Evolutionary conservation across 2,329 filamentous ascomycete species (phyloP).

Genomic region (Byssochlamys sp.): DNA sequence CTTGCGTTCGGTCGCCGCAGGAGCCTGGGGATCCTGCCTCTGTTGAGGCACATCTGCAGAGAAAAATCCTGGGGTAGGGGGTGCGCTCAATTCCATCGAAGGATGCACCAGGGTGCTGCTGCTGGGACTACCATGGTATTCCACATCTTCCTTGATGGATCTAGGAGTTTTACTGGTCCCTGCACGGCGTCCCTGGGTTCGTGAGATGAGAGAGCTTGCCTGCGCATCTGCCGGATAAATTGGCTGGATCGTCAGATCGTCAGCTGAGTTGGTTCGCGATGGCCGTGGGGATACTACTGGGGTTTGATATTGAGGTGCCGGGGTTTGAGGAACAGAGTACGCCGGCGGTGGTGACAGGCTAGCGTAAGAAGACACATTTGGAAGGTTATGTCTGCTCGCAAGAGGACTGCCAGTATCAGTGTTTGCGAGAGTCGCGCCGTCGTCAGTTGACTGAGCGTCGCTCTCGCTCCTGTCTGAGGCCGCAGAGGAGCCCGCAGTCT

Average conservation of each 20-base stretch:
- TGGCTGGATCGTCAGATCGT: neutral
- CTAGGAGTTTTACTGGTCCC: neutral
- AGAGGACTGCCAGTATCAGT: neutral
- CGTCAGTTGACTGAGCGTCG: neutral
- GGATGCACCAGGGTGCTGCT: neutral
- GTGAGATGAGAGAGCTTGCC: neutral
- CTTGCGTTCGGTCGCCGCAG: neutral
- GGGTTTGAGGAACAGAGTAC: constrained; percentile 5
- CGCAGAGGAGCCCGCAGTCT: constrained; percentile 1
- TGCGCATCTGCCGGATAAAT: neutral
- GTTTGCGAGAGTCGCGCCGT: neutral
- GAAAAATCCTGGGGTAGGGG: neutral
- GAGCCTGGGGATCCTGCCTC: neutral
- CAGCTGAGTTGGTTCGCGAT: constrained; percentile 4
- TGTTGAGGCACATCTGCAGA: neutral
- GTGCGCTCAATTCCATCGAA: neutral
- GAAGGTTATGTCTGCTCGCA: neutral
- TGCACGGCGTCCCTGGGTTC: neutral
- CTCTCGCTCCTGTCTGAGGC: neutral
- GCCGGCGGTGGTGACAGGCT: constrained; percentile 2
- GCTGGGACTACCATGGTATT: neutral
- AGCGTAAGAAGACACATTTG: constrained; percentile 3
- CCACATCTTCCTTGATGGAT: neutral
- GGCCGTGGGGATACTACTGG: constrained; percentile 4
- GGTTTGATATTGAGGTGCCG: constrained; percentile 7